Conservation (phyloP, 345 rosid genomes). For the Schrenkiella parvula region DNA sequence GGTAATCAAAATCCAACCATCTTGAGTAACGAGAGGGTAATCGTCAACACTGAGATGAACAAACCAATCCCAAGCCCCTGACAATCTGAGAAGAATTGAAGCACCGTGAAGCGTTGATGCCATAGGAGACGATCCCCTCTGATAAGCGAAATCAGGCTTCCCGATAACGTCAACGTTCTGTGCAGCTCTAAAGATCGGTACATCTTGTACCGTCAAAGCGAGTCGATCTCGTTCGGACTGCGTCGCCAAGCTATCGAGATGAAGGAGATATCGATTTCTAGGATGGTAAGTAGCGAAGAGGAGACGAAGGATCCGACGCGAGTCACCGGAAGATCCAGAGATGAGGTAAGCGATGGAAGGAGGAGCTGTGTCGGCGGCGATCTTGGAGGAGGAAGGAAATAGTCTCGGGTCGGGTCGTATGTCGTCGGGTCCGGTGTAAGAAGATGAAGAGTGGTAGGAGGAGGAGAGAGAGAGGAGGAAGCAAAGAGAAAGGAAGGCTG, state of each 20-base stretch:
- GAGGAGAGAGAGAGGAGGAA: slow-evolving; percentile 54
- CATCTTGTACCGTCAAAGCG: slow-evolving; percentile 53
- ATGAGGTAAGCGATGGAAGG: slow-evolving; percentile 78
- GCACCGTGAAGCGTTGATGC: slow-evolving; percentile 89
- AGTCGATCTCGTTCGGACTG: slow-evolving; percentile 65
- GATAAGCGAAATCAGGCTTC: slow-evolving; percentile 72
- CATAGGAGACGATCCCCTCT: slow-evolving; percentile 73
- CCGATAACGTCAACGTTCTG: slow-evolving; percentile 78
- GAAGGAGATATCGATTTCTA: slow-evolving; percentile 73
- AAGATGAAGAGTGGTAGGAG: slow-evolving; percentile 34
- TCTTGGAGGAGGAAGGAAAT: slow-evolving; percentile 57
- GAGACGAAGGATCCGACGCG: slow-evolving; percentile 68
- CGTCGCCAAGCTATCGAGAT: slow-evolving; percentile 66
- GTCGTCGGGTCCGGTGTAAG: slow-evolving; percentile 19
- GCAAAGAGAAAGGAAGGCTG: slow-evolving; percentile 61
- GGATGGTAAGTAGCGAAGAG: slow-evolving; percentile 82
- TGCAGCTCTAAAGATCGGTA: slow-evolving; percentile 69
- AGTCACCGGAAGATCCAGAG: slow-evolving; percentile 69
- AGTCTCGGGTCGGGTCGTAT: slow-evolving; percentile 60
- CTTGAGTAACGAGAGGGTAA: slow-evolving; percentile 92
- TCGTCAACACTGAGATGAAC: slow-evolving; percentile 61
- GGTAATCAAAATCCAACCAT: slow-evolving; percentile 45
- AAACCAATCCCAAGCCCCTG: slow-evolving; percentile 88
- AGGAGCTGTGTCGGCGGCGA: slow-evolving; percentile 56
- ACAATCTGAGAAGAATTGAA: slow-evolving; percentile 65